Evolutionary conservation across 116 monocot genomes (phyloP).

Genomic region (Cymodocea nodosa): DNA sequence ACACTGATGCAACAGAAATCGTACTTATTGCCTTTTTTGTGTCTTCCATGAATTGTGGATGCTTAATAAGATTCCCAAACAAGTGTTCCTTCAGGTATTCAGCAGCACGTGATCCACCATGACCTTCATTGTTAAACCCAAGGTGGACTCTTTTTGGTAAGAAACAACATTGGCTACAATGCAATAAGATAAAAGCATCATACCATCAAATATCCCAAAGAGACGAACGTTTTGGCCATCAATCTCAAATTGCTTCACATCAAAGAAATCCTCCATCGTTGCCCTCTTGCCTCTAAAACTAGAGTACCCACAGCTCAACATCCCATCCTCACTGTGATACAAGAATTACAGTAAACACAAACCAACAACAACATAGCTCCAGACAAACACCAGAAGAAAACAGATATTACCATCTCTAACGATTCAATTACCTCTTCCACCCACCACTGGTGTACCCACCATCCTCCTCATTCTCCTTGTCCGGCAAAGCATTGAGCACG

Average conservation of each 20-base stretch:
- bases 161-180: background rate
- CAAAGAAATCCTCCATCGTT: conserved; percentile 92
- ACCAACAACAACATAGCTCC: background rate
- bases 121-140: conserved; percentile 31
- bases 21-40: conserved; percentile 85
- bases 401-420: no score
- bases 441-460: conserved; percentile 43
- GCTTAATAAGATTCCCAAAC: conserved; percentile 82
- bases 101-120: conserved; percentile 89
- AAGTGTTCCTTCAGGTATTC: conserved; percentile 84
- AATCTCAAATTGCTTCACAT: conserved; percentile 56
- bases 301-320: conserved; percentile 65
- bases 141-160: background rate
- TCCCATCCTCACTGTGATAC: conserved; percentile 69
- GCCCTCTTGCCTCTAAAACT: conserved; percentile 79
- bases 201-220: conserved; percentile 97
- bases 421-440: conserved; percentile 44
- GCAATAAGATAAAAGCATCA: conserved; percentile 1
- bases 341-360: background rate
- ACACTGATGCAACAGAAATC: background rate
- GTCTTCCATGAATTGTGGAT: conserved; percentile 69
- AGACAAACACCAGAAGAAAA: background rate
- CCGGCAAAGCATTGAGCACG: conserved; percentile 11
- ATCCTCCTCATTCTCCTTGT: conserved; percentile 30
- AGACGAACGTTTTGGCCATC: conserved; percentile 57